Evolutionary conservation across 106 monocot species (phyloP), one percentile per base, ranked within the genome.

Genomic region (Acanthochlamys bracteata): DNA sequence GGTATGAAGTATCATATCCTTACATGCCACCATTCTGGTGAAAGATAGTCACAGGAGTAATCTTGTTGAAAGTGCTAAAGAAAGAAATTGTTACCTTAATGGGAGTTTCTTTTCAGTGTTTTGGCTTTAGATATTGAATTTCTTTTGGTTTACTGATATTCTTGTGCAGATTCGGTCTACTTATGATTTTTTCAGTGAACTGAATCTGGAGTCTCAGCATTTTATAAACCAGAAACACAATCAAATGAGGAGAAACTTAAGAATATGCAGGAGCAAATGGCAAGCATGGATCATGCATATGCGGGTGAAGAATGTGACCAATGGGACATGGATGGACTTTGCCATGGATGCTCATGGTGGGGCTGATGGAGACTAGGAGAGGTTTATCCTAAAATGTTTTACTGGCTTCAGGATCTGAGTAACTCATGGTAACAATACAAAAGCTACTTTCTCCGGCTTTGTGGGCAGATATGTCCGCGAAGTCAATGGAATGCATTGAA

Each of bases 21-120:
- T 13, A 12, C 27, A 66, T 20, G 96, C 88, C 19, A 82, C 84
- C 53, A 96, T 90, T 7, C 76, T 96, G 82, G 73, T 82, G 74
- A 82, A 91, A 75, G 85, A 96, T 73, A 43, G 80, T 41, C 96
- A 88, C 68, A 91, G 96, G 96, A 78, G 64, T 25, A 91, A 88
- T 57, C 71, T 96, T 15, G 74, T 96, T 3, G 72, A 78, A 13
- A 85, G 69, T 70, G 88, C 96, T 7, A 87, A 85, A 83, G 80
- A 76, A 11, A 73, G 85, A 39, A 54, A 72, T 56, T 79, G 85
- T 61, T 88, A 80, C 58, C 83, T 85, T 69, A 75, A 85, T 82
- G 96, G 88, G 61, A 39, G 43, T 60, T 57, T 53, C 42, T 24
- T 14, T 21, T 9, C n/a, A 1, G 62, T 61, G 27, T 42, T 64